Evolutionary conservation across 2,329 filamentous ascomycete species (phyloP), one percentile per base, ranked within the genome.

Genomic region (Botrytis fragariae): DNA sequence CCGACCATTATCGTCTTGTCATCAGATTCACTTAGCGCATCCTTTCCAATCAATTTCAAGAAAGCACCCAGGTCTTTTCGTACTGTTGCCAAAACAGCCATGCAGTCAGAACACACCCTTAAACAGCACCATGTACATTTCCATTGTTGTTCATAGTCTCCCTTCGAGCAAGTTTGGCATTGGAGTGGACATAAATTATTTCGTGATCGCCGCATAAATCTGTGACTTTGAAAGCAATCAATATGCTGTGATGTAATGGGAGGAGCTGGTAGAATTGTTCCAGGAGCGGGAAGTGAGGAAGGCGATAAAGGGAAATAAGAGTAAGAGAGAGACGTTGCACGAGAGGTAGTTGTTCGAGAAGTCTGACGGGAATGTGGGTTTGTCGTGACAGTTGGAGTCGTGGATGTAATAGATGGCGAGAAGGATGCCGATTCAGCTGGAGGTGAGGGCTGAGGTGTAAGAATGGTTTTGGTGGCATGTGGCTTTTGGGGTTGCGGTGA

Each of bases 71-170:
- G 57, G 74, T 81, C 79, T 62, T 76, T 79, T 61, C 75, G 76
- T 44, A 77, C 75, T 2, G 73, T 76, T 37, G 73, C 65, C 51
- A 81, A 72, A 20, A 76, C 71, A 63, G 78, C 72, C 77, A 80
- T 79, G 73, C 80, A 82, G 44, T 62, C 72, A n/a, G 73, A 76
- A 73, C 80, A 82, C 32, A 78, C 76, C 62, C 80, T 78, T 45
- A 82, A 65, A 71, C 78, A 81, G 63, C 80, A 82, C 80, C 80
- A 82, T 35, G 76, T 76, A 65, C 80, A 82, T 60, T 75, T 76
- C 77, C 77, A 81, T 32, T 79, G 72, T 29, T 65, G 75, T 44
- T 80, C 77, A 3, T 72, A 74, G 61, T 82, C 80, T 44, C 74
- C 75, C 62, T 74, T 78, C 42, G 75, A 71, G 74, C 80, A 82